Evolutionary conservation across 148 eudicot genomes (phyloP).

Genomic region (Rhododendron vialii): DNA sequence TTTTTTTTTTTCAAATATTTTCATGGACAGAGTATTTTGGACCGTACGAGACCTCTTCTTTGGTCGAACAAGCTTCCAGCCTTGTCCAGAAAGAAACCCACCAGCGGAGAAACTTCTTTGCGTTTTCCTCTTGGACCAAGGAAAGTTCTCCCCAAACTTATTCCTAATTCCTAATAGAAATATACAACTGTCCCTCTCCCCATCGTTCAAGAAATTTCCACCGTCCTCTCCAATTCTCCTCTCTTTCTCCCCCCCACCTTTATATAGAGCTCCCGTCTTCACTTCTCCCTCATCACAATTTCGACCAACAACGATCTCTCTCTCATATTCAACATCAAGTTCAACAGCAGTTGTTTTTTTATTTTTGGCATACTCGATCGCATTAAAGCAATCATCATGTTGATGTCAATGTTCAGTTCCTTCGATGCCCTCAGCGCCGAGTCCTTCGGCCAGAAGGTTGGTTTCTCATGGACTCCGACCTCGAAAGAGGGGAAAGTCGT

Average conservation of each 20-base stretch:
- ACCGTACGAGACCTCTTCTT: not conserved
- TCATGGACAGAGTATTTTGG: too few relatives aligned
- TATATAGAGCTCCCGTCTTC: not conserved
- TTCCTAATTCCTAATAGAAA: too few relatives aligned
- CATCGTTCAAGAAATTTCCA: not conserved
- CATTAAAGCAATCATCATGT: not conserved
- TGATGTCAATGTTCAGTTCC: constrained; percentile 23
- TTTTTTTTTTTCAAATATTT: too few relatives aligned
- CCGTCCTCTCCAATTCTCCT: not conserved
- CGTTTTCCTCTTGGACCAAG: not conserved
- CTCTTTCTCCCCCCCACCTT: not conserved
- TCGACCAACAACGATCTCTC: not conserved
- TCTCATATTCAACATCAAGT: not conserved
- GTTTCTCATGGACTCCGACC: not conserved
- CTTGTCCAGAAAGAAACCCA: not conserved
- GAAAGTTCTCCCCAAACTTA: not conserved
- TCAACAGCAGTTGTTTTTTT: not conserved
- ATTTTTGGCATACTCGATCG: not conserved
- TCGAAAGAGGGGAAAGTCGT: not conserved
- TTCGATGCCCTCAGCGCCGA: constrained; percentile 13
- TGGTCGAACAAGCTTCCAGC: not conserved
- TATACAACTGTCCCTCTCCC: not conserved
- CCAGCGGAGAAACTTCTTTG: not conserved
- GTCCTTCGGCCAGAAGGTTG: constrained; percentile 13
- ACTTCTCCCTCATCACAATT: not conserved